Base-by-base conservation (phyloP, 805 yeast species). In the Nakazawaea ishiwadae region DNA sequence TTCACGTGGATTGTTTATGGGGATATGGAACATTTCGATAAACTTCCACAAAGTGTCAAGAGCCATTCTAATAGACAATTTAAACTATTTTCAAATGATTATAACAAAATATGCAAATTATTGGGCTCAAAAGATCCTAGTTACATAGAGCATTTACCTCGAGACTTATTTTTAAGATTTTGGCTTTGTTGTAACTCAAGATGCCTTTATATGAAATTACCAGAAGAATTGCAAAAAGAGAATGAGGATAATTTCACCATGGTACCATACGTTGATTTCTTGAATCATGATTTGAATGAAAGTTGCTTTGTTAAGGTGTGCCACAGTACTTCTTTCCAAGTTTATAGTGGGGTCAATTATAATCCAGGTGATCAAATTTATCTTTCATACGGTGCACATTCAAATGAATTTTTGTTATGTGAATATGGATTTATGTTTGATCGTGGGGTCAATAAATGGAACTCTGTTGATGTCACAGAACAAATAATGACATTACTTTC, bases 141-240 rank as follows among this genome's bases (percentile, higher is more conserved):
- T 4, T 50, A 53, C 3, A 81, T 73, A 49, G n/a, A n/a, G n/a
- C n/a, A n/a, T n/a, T 52, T 81, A 9, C 79, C 87, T 76, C 77
- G 84, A 0, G 8, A 12, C 4, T n/a, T 19, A 14, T 42, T 42
- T 17, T 19, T 26, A n/a, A 26, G 42, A 21, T 42, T 23, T 15
- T 91, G 96, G 95, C 69, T 85, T 52, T 81, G 91, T 52, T 85
- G 90, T 43, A 91, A 93, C 56, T 83, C 97, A 2, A 80, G 99
- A 62, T 91, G 98, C 58, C 66, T 91, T 5, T 90, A 88, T 57
- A 80, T 82, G 81, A 71, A 74, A 3, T 60, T 86, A 2, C 80
- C 84, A 1, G 41, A 38, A 5, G 40, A 30, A 5, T 68, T 73
- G 35, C 70, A 73, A 27, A 70, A 72, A 43, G 62, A 66, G 14